phyloP scores from a whole-genome alignment of 345 rosid species.

The Microcos paniculata region DNA sequence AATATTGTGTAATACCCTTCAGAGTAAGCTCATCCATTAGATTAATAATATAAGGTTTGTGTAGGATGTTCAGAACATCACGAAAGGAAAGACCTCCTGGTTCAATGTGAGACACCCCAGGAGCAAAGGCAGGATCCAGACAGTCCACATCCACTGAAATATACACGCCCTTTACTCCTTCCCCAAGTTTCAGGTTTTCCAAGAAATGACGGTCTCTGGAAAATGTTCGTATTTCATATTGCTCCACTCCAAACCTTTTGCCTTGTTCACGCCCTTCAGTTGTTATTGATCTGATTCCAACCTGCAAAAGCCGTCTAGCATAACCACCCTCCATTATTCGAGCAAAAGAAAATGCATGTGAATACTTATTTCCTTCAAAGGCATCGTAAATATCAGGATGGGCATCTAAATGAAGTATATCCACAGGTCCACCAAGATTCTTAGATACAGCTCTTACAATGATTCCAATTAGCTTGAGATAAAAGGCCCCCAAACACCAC shows the following conservation, averaged over 20 bases:
- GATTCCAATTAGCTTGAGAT: not conserved
- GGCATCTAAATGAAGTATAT: constrained; percentile 97
- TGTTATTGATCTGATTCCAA: constrained; percentile 89
- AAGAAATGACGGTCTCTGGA: constrained; percentile 64
- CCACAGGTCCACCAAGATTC: constrained; percentile 96
- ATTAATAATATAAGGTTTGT: constrained; percentile 90
- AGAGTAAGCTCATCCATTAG: constrained; percentile 99
- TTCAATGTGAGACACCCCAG: constrained; percentile 96
- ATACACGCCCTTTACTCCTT: constrained; percentile 93
- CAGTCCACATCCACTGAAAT: constrained; percentile 89
- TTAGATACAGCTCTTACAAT: constrained; percentile 87
- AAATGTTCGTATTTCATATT: constrained; percentile 90
- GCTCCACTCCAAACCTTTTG: constrained; percentile 91
- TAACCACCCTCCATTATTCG: constrained; percentile 98
- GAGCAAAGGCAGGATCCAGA: constrained; percentile 98
- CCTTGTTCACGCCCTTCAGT: constrained; percentile 92
- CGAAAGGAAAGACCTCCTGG: constrained; percentile 98
- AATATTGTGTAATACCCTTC: constrained; percentile 92
- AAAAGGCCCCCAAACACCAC: not conserved
- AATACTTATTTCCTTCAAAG: constrained; percentile 89
- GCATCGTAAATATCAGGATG: constrained; percentile 92
- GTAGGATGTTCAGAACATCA: constrained; percentile 85
- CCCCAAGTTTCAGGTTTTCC: constrained; percentile 97
- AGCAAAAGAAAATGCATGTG: constrained; percentile 98
- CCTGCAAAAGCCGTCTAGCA: constrained; percentile 94